Conservation (phyloP, 257 asterid genomes). For the Ballota nigra region DNA sequence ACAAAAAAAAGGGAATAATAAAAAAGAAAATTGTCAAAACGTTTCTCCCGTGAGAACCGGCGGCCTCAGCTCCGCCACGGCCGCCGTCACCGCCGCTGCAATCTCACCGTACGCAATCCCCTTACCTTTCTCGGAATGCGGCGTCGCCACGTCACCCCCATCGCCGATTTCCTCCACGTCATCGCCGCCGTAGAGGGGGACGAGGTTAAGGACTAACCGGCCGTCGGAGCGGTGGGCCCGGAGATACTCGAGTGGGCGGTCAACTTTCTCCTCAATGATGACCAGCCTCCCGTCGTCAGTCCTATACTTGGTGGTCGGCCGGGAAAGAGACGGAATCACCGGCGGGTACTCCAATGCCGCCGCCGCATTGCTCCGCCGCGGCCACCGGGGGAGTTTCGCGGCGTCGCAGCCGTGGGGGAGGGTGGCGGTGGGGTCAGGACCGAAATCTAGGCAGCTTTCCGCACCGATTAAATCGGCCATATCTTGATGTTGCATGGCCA, state of each 20-base stretch:
- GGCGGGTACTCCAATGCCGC: constrained; percentile 48
- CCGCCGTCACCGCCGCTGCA: constrained; percentile 22
- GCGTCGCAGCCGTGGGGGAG: not conserved
- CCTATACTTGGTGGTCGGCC: constrained; percentile 42
- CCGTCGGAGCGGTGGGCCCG: constrained; percentile 48
- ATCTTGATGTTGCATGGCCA: not conserved
- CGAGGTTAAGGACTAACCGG: constrained; percentile 48
- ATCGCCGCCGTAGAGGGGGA: constrained; percentile 27
- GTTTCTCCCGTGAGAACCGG: not conserved
- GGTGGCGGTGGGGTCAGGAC: not conserved
- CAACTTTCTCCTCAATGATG: constrained; percentile 46
- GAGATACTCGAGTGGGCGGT: constrained; percentile 44
- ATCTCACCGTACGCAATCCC: constrained; percentile 23
- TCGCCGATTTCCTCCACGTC: not conserved
- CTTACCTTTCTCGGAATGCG: not conserved
- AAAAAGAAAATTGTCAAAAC: not conserved
- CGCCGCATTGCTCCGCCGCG: not conserved
- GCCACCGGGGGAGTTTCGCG: not conserved
- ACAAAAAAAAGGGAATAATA: not conserved
- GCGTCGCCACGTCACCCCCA: not conserved
- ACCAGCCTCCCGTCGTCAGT: constrained; percentile 57
- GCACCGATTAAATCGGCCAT: not conserved
- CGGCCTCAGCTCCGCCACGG: constrained; percentile 19
- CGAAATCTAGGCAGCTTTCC: not conserved
- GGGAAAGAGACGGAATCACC: constrained; percentile 44